A percentile compares a stretch with the other conserved stretches of the same genome.
Evolutionary conservation across 2,329 filamentous ascomycete genomes (phyloP).

Genomic region (Ceratocystis destructans): DNA sequence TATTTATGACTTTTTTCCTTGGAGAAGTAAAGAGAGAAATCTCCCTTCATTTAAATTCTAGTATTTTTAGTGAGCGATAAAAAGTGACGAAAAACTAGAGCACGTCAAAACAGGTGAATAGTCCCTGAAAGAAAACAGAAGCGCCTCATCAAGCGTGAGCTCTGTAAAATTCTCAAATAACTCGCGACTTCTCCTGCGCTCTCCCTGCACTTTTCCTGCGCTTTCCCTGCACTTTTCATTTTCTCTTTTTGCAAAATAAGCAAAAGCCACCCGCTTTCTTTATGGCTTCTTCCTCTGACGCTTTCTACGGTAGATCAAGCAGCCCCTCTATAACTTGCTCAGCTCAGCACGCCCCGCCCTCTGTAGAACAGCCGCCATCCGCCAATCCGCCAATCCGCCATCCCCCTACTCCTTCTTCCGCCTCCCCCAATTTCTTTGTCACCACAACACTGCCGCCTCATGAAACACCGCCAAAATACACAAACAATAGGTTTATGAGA

Average conservation of each 20-base stretch:
- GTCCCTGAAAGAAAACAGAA: not conserved
- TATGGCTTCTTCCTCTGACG: too few species aligned
- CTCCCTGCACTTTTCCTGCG: not conserved
- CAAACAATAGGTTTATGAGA: not conserved
- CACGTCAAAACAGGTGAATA: not conserved
- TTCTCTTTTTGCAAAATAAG: not conserved
- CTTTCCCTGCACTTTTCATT: not conserved
- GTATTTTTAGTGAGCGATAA: slow-evolving; percentile 1
- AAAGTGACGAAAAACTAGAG: not conserved
- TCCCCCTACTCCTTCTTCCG: not conserved
- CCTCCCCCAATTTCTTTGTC: not conserved
- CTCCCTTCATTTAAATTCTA: not conserved
- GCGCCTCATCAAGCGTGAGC: not conserved
- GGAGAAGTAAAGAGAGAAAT: not conserved
- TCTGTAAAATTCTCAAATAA: not conserved
- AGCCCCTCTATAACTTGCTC: not conserved
- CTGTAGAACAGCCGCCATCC: not conserved
- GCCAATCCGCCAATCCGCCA: not conserved
- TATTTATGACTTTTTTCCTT: not conserved
- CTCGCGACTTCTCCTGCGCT: not conserved
- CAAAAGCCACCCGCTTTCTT: too few species aligned
- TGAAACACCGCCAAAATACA: not conserved
- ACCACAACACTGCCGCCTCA: not conserved
- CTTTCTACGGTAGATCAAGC: not conserved
- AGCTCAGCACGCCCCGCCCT: not conserved